Evolutionary conservation across 768 basidiomycete species (phyloP).

Genomic region (Suillus discolor): DNA sequence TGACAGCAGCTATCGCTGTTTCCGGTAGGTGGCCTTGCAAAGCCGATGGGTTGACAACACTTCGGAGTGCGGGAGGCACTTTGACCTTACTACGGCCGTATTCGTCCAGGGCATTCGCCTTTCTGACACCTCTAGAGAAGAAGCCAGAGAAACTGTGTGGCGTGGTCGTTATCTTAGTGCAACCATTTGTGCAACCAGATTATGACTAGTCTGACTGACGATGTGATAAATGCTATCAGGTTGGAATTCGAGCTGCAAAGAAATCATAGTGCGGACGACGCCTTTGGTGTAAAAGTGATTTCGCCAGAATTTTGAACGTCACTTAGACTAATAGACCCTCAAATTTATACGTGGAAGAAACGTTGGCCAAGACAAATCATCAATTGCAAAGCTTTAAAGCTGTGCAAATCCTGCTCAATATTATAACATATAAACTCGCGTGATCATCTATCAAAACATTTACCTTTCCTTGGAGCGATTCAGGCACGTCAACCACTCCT

Average conservation of each 20-base stretch:
- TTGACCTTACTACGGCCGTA: neutral
- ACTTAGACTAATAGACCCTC: neutral
- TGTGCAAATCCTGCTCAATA: neutral
- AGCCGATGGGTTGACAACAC: neutral
- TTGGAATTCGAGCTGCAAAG: neutral
- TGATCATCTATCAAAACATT: neutral
- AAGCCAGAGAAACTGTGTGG: neutral
- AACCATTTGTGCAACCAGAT: neutral
- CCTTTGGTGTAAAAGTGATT: neutral
- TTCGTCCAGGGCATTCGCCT: neutral
- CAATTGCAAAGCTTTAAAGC: too few relatives aligned
- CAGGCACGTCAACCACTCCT: neutral
- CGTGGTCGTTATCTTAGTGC: neutral
- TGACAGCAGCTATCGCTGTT: neutral
- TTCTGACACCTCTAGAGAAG: neutral
- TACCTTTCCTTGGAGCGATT: neutral
- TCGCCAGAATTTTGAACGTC: neutral
- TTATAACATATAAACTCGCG: neutral
- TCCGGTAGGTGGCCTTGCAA: neutral
- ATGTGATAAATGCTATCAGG: neutral
- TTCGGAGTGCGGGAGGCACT: neutral
- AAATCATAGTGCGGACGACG: neutral
- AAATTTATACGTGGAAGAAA: neutral
- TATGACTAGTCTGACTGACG: too few relatives aligned
- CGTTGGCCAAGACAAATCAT: too few relatives aligned